Conservation (phyloP, 139 green algal genomes). For the Tetradesmus obliquus region DNA sequence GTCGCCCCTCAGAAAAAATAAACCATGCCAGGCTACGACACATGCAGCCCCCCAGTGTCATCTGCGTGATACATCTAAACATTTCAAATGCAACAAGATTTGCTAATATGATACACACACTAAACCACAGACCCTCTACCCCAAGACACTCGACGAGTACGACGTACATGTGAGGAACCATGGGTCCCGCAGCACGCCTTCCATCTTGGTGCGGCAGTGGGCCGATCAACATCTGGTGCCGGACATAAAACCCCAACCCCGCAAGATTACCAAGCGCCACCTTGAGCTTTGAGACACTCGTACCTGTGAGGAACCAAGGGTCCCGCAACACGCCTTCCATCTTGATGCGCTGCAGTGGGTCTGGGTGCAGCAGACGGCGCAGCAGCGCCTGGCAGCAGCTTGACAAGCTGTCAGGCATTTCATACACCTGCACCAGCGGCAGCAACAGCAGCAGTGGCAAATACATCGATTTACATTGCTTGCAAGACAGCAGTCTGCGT, state of each 20-base stretch:
- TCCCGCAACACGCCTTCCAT: slow-evolving; percentile 77
- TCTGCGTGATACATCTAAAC: too few relatives aligned
- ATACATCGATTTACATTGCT: neutral
- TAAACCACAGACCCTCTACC: too few relatives aligned
- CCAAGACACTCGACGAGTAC: neutral
- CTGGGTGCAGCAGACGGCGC: slow-evolving; percentile 53
- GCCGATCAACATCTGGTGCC: too few relatives aligned
- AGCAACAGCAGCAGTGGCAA: neutral
- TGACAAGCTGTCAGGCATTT: neutral
- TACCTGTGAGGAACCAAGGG: slow-evolving; percentile 78
- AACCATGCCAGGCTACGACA: too few relatives aligned
- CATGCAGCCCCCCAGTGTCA: too few relatives aligned
- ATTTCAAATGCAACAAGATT: too few relatives aligned
- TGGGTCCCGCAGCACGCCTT: slow-evolving; percentile 77
- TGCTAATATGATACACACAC: too few relatives aligned
- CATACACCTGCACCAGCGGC: neutral
- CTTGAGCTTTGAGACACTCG: neutral
- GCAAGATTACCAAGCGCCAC: neutral
- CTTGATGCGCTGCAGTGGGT: slow-evolving; percentile 56
- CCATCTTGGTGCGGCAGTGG: slow-evolving; percentile 52
- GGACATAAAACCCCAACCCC: too few relatives aligned
- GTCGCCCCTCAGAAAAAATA: too few relatives aligned
- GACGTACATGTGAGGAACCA: slow-evolving; percentile 78
- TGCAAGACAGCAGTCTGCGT: neutral
- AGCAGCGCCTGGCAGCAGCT: slow-evolving; percentile 67